A percentile compares a stretch with the other conserved stretches of the same genome.
These are phyloP conservation scores for Ogataea ramenticola DNA, from an alignment of 805 yeast species.

Conservation along the genomic window DNA sequence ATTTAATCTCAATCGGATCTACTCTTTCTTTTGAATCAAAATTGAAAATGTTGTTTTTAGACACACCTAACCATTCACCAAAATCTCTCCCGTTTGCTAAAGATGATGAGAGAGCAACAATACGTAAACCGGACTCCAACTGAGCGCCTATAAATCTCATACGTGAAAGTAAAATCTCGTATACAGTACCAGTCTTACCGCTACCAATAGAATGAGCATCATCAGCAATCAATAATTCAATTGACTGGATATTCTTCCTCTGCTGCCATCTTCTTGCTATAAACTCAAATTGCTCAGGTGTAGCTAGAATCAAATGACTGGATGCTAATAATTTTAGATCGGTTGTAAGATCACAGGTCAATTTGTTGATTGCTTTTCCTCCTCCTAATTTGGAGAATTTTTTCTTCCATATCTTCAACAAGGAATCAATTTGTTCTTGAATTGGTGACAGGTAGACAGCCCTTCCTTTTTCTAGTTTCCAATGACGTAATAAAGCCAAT, in stretches of 20 bases:
- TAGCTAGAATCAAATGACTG: constrained; percentile 64
- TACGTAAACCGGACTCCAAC: constrained; percentile 46
- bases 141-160: constrained; percentile 65
- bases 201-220: constrained; percentile 62
- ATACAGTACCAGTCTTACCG: constrained; percentile 49
- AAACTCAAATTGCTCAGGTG: constrained; percentile 72
- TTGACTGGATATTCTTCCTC: constrained; percentile 57
- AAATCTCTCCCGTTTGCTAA: constrained; percentile 70
- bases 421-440: constrained; percentile 45
- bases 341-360: constrained; percentile 48
- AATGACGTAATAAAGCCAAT: constrained; percentile 62
- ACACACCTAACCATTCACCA: constrained; percentile 81
- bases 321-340: constrained; percentile 52
- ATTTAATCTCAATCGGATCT: constrained; percentile 48
- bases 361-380: constrained; percentile 48
- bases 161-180: constrained; percentile 67
- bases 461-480: constrained; percentile 65
- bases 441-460: constrained; percentile 65
- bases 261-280: constrained; percentile 80
- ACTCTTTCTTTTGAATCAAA: constrained; percentile 59
- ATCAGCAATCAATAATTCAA: constrained; percentile 67
- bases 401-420: constrained; percentile 45
- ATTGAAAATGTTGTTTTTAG: constrained; percentile 55
- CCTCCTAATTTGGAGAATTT: constrained; percentile 42
- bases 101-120: constrained; percentile 66